phyloP scores from a whole-genome alignment of 129 eudicot genomes.

The Chrysanthemum makinoi region DNA sequence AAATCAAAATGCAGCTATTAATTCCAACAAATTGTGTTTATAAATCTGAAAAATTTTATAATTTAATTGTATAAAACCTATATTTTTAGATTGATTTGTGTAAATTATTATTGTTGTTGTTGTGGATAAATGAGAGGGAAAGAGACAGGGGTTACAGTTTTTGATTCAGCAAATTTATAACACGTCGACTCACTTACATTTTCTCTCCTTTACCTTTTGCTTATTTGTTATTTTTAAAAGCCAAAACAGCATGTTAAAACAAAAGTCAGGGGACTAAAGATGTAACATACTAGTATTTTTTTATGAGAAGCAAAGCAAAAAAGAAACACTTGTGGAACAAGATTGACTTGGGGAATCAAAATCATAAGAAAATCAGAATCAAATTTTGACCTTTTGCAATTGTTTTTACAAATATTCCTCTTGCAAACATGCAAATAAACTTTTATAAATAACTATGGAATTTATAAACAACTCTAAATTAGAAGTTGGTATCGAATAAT shows the following conservation, averaged over 20 bases:
- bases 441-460: too few species aligned
- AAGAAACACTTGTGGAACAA: constrained; percentile 19
- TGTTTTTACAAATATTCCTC: constrained; percentile 8
- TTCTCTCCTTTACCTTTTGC: neutral
- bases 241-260: too few species aligned
- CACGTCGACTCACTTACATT: constrained; percentile 1
- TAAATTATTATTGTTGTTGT: constrained; percentile 10
- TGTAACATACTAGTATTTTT: constrained; percentile 8
- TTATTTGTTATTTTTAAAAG: too few species aligned
- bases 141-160: constrained; percentile 25
- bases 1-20: constrained; percentile 2
- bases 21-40: neutral
- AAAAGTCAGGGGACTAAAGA: neutral
- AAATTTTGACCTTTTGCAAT: constrained; percentile 14
- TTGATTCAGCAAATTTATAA: constrained; percentile 17
- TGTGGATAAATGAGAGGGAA: neutral
- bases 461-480: neutral
- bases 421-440: too few species aligned
- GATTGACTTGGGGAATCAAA: constrained; percentile 16
- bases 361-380: neutral
- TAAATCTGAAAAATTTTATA: too few species aligned
- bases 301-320: neutral
- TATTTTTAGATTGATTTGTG: neutral
- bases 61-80: neutral
- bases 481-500: constrained; percentile 7